These are phyloP conservation scores for Ceratocystiopsis sp. DNA, from an alignment of 2,329 filamentous ascomycete genomes.

Conservation along the genomic window DNA sequence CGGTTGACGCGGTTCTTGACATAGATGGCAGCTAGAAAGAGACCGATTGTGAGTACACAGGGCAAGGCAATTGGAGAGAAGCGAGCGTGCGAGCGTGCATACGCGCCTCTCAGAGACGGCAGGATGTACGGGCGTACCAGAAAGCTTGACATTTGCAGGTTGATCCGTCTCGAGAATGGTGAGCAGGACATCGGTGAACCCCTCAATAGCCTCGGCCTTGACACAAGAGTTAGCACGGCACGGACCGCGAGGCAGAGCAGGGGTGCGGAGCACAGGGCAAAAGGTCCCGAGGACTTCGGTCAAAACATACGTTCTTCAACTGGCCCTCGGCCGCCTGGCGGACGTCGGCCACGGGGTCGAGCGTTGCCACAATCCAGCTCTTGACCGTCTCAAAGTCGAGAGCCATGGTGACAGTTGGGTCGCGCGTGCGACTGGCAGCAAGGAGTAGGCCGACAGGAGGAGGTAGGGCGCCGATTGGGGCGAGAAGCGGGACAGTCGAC, in stretches of 20 bases:
- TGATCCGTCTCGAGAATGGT: conserved; percentile 83
- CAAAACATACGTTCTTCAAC: conserved; percentile 53
- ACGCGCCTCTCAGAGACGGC: too few species aligned
- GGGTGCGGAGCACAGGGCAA: neutral
- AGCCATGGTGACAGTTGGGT: conserved; percentile 31
- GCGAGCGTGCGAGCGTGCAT: too few species aligned
- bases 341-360: conserved; percentile 18
- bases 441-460: too few species aligned
- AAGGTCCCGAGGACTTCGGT: neutral
- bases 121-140: conserved; percentile 44
- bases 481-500: too few species aligned
- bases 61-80: too few species aligned
- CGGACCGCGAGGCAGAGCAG: too few species aligned
- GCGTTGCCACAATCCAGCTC: conserved; percentile 10
- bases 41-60: neutral
- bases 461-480: too few species aligned
- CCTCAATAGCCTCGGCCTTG: conserved; percentile 76
- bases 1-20: conserved; percentile 94
- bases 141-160: conserved; percentile 67
- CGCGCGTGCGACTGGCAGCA: conserved; percentile 16
- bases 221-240: neutral
- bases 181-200: conserved; percentile 79
- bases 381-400: conserved; percentile 9
- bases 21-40: conserved; percentile 66
- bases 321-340: conserved; percentile 64